These are phyloP conservation scores for Thraustochytrium sp. DNA, from an alignment of 352 stramenopile species.

Conservation along the genomic window DNA sequence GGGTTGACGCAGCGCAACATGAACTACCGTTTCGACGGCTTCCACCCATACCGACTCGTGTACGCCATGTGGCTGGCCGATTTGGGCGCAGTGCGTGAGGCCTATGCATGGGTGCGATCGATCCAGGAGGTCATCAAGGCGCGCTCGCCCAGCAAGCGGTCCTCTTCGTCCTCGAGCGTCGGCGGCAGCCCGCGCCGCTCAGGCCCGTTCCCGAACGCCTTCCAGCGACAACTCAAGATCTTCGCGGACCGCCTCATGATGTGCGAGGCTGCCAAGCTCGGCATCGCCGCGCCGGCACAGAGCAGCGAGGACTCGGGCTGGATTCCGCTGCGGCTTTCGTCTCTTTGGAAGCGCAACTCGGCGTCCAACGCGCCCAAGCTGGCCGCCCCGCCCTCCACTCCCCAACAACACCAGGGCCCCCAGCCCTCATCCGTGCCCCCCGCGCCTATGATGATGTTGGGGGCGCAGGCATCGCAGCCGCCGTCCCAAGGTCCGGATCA, in stretches of 20 bases:
- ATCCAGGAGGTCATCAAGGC: constrained; percentile 34
- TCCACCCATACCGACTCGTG: constrained; percentile 31
- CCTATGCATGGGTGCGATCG: background rate
- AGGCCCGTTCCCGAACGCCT: background rate
- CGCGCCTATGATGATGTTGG: background rate
- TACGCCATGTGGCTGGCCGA: constrained; percentile 41
- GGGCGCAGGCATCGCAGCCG: background rate
- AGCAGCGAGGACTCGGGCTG: background rate
- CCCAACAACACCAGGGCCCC: background rate
- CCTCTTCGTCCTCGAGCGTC: background rate
- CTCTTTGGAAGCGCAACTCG: background rate
- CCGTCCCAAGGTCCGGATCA: background rate
- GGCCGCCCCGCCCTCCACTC: background rate
- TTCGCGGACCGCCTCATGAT: constrained; percentile 23
- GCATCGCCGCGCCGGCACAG: background rate
- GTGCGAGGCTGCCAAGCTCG: background rate
- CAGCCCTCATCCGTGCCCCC: background rate
- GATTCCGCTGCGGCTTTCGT: background rate
- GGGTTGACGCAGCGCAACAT: background rate
- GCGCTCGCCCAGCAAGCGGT: constrained; percentile 19
- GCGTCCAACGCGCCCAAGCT: background rate
- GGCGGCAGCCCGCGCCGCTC: background rate
- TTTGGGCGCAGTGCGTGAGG: background rate
- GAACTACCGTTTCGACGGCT: constrained; percentile 1
- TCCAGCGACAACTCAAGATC: constrained; percentile 37